phyloP scores from a whole-genome alignment of 192 early-diverging fungal species.

The Globomyces pollinis-pini region DNA sequence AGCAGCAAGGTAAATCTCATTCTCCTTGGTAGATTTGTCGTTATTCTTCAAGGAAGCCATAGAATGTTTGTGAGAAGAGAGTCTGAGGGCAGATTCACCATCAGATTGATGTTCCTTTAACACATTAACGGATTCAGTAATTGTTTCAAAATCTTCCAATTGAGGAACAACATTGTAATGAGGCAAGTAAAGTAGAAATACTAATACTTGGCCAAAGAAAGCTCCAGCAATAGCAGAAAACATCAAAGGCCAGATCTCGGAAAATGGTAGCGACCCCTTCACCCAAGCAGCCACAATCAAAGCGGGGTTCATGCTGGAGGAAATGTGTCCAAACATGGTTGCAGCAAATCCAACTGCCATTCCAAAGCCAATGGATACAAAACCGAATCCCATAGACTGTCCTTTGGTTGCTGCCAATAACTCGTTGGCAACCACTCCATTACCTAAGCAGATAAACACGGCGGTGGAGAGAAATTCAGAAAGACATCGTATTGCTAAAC shows the following conservation, averaged over 20 bases:
- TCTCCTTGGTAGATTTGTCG: slow-evolving; percentile 1
- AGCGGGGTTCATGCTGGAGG: slow-evolving; percentile 24
- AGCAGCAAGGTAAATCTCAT: slow-evolving; percentile 15
- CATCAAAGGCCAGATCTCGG: slow-evolving; percentile 12
- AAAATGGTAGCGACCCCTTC: slow-evolving; percentile 8
- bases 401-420: slow-evolving; percentile 22
- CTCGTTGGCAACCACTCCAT: slow-evolving; percentile 20
- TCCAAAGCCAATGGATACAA: slow-evolving; percentile 16
- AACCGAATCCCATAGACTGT: slow-evolving; percentile 22
- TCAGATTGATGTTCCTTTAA: background rate
- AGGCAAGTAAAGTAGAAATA: slow-evolving; percentile 20
- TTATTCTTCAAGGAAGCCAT: background rate
- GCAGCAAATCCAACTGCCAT: slow-evolving; percentile 13
- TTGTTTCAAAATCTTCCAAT: background rate
- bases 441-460: slow-evolving; percentile 7
- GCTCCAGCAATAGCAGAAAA: slow-evolving; percentile 23
- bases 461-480: background rate
- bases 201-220: slow-evolving; percentile 8
- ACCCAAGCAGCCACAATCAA: slow-evolving; percentile 14
- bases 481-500: too few relatives aligned
- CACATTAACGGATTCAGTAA: background rate
- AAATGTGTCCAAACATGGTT: slow-evolving; percentile 18
- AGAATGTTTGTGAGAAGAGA: background rate
- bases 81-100: slow-evolving; percentile 15
- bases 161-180: slow-evolving; percentile 21